Percentiles rank a stretch among this genome's conserved stretches.
Conservation (phyloP, 2,329 filamentous ascomycete genomes). For the Fusarium compactum region DNA sequence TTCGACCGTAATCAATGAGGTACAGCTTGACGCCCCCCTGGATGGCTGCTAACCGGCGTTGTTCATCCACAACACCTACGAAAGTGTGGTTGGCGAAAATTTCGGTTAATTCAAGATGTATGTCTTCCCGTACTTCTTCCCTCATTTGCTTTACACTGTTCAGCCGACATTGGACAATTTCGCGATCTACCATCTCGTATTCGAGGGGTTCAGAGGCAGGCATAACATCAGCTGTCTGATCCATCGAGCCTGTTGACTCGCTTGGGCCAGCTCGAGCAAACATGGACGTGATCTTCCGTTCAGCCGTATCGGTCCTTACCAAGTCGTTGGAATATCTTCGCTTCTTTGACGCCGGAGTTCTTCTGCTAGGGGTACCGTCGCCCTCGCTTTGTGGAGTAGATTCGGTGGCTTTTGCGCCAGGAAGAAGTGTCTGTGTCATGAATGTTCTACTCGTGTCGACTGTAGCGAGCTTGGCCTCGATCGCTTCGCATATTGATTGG, state of each 20-base stretch:
- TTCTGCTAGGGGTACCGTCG: slow-evolving; percentile 49
- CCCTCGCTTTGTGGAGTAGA: slow-evolving; percentile 44
- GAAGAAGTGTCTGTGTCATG: slow-evolving; percentile 90
- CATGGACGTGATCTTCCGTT: slow-evolving; percentile 98
- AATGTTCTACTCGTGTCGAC: slow-evolving; percentile 96
- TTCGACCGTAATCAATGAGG: slow-evolving; percentile 90
- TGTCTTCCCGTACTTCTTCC: slow-evolving; percentile 80
- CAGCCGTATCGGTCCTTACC: slow-evolving; percentile 87
- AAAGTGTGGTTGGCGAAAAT: slow-evolving; percentile 91
- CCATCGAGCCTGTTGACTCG: slow-evolving; percentile 34
- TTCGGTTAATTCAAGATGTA: slow-evolving; percentile 88
- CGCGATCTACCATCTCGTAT: slow-evolving; percentile 79
- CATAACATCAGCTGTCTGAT: slow-evolving; percentile 52
- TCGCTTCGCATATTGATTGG: slow-evolving; percentile 83
- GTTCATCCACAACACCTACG: slow-evolving; percentile 91
- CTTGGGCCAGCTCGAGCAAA: slow-evolving; percentile 67
- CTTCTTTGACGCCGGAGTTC: slow-evolving; percentile 55
- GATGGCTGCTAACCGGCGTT: slow-evolving; percentile 87
- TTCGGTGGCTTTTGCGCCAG: slow-evolving; percentile 63
- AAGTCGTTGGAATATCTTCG: slow-evolving; percentile 75
- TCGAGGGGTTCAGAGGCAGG: slow-evolving; percentile 65
- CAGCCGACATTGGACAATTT: slow-evolving; percentile 77
- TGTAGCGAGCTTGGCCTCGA: slow-evolving; percentile 81
- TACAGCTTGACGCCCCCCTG: slow-evolving; percentile 94
- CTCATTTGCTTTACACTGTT: slow-evolving; percentile 89